Percentiles rank a stretch among this genome's conserved stretches.
phyloP scores from a whole-genome alignment of 805 yeast species.

The Blastobotrys peoriensis region DNA sequence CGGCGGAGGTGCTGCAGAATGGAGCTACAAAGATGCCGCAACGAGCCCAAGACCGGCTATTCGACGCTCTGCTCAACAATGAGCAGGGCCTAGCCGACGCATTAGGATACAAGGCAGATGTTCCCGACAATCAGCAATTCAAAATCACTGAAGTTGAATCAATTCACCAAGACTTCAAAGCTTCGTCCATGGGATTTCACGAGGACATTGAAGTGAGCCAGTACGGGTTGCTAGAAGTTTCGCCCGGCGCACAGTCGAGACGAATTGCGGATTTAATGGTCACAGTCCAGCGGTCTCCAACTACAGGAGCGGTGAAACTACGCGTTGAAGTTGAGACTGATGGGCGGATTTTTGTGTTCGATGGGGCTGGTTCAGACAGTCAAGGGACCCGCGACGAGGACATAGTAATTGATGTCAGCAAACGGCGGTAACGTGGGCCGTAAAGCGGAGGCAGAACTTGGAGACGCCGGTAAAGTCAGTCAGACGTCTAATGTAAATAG shows the following conservation, averaged over 20 bases:
- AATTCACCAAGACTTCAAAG: constrained; percentile 21
- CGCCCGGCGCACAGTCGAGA: neutral
- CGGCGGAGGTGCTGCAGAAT: neutral
- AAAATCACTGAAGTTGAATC: constrained; percentile 18
- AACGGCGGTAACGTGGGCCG: neutral
- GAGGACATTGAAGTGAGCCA: constrained; percentile 18
- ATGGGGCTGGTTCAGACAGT: constrained; percentile 2
- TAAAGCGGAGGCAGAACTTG: neutral
- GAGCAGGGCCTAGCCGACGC: constrained; percentile 16
- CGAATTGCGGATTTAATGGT: constrained; percentile 19
- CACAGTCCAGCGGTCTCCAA: constrained; percentile 4
- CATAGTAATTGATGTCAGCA: constrained; percentile 14
- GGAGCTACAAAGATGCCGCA: constrained; percentile 7
- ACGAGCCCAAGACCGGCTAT: constrained; percentile 15
- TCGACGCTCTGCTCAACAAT: constrained; percentile 15
- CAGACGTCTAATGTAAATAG: too few species aligned
- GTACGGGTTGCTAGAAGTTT: constrained; percentile 17
- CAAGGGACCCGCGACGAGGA: constrained; percentile 9
- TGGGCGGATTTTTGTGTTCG: constrained; percentile 11
- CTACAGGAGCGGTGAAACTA: constrained; percentile 12
- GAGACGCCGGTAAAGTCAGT: too few species aligned
- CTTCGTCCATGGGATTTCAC: constrained; percentile 17
- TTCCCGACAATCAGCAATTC: constrained; percentile 5
- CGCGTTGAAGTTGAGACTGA: constrained; percentile 17
- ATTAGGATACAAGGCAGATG: constrained; percentile 9